Percentiles rank a stretch among this genome's conserved stretches.
Evolutionary conservation across 441 rosid species (phyloP).

Genomic region (Euphorbia corollata): DNA sequence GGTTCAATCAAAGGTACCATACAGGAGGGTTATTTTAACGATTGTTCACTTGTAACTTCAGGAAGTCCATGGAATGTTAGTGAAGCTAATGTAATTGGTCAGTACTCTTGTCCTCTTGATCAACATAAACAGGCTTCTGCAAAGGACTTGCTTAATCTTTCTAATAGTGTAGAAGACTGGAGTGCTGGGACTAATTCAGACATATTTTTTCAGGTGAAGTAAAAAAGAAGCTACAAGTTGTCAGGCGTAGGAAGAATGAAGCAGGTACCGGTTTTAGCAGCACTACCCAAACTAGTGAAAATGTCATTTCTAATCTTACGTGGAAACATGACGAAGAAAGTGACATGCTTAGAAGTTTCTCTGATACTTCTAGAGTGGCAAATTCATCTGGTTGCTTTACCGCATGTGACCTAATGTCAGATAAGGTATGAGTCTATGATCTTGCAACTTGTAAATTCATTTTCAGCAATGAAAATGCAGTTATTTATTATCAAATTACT

Average conservation of each 20-base stretch:
- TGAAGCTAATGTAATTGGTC: slow-evolving; percentile 17
- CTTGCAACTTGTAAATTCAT: slow-evolving; percentile 8
- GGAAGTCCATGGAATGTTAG: slow-evolving; percentile 17
- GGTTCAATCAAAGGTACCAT: slow-evolving; percentile 21
- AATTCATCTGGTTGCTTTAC: slow-evolving; percentile 35
- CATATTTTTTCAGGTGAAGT: slow-evolving; percentile 20
- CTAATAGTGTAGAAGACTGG: slow-evolving; percentile 15
- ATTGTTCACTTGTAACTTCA: slow-evolving; percentile 5
- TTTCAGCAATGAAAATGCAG: not conserved
- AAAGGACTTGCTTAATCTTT: slow-evolving; percentile 22
- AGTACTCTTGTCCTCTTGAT: slow-evolving; percentile 15
- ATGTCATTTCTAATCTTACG: slow-evolving; percentile 25
- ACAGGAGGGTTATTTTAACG: slow-evolving; percentile 21
- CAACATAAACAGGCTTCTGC: slow-evolving; percentile 28
- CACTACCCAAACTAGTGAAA: slow-evolving; percentile 25
- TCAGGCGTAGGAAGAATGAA: slow-evolving; percentile 25
- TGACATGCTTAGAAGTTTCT: slow-evolving; percentile 26
- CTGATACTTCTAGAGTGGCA: slow-evolving; percentile 28
- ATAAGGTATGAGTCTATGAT: slow-evolving; percentile 36
- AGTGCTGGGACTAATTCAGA: slow-evolving; percentile 21
- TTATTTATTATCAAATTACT: slow-evolving; percentile 4
- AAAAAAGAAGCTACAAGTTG: slow-evolving; percentile 21
- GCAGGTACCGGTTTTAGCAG: slow-evolving; percentile 22
- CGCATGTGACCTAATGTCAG: slow-evolving; percentile 26
- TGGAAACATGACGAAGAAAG: slow-evolving; percentile 39